Percentiles rank a stretch among this genome's conserved stretches.
phyloP scores from a whole-genome alignment of 1,284 basidiomycete species.

The Ceratobasidium sp. region DNA sequence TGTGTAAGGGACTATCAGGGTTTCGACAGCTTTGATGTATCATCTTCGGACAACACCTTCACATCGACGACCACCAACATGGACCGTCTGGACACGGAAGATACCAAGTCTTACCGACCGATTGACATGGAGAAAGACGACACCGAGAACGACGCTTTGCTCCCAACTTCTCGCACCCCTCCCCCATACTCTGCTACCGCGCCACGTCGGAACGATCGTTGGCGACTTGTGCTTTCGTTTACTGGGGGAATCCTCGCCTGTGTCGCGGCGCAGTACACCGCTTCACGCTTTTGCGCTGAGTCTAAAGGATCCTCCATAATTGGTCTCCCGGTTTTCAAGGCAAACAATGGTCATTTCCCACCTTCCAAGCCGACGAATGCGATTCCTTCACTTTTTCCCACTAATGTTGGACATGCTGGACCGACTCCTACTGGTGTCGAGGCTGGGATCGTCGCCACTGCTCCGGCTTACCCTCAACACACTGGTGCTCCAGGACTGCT shows the following conservation, averaged over 20 bases:
- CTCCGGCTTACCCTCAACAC: constrained; percentile 78
- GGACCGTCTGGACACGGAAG: constrained; percentile 33
- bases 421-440: constrained; percentile 87
- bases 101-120: constrained; percentile 13
- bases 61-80: constrained; percentile 20
- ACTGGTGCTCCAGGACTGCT: constrained; percentile 77
- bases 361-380: constrained; percentile 75
- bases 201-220: not conserved
- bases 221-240: constrained; percentile 35
- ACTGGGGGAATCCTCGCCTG: constrained; percentile 31
- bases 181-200: not conserved
- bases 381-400: constrained; percentile 75
- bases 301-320: not conserved
- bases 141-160: constrained; percentile 32
- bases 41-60: not conserved
- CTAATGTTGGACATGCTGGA: constrained; percentile 81
- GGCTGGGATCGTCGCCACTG: constrained; percentile 79
- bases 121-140: constrained; percentile 43
- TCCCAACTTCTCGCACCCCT: constrained; percentile 5
- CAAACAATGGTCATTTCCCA: constrained; percentile 64
- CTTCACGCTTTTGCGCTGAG: constrained; percentile 30
- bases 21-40: not conserved
- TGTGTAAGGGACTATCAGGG: constrained; percentile 1
- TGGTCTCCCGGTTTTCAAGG: not conserved
- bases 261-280: constrained; percentile 26